Base-by-base conservation (phyloP, 2,329 filamentous ascomycete species). In the Calonectria leucothoes region DNA sequence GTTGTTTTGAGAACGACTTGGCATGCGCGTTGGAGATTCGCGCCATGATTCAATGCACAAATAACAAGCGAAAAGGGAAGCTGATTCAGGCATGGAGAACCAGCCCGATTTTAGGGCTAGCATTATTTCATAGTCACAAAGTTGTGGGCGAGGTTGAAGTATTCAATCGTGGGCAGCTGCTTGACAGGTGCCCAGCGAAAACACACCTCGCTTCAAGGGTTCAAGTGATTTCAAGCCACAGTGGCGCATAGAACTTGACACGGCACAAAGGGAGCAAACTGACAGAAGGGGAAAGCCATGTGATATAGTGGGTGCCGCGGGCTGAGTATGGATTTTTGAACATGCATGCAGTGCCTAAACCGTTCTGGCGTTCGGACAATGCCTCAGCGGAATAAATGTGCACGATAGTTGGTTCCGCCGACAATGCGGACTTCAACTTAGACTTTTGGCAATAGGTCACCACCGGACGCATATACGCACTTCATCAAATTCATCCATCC, bases 71-170 rank as follows among this genome's bases (percentile, higher is more conserved):
- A 69, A 23, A 45, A 25, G 25, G 6, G 37, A 17, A 64, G 70
- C 39, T 69, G 65, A 72, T 57, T 68, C 55, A 72, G 65, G 70
- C 65, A 69, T 65, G 55, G 65, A 52, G 23, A 69, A 65, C 20
- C n/a, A 6, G 51, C n/a, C 4, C 2, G 7, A n/a, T 35, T 59
- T 42, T 27, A 23, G 42, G 20, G 12, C 55, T 31, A 17, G 27
- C 11, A 12, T 31, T 35, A 33, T 37, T 15, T 29, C 23, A 23
- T 33, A 20, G 20, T 8, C 33, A 27, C 7, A n/a, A 45, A 23
- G 23, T n/a, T 61, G 35, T n/a, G 66, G 42, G 33, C 27, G 33
- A 64, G 48, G 57, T 29, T 25, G 35, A 51, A 11, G 59, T 33
- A 2, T 33, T 64, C 39, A 48, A 23, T n/a, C 5, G 59, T 48